Base-by-base conservation (phyloP, 2,329 filamentous ascomycete species). In the Dactylellina haptotyla region DNA sequence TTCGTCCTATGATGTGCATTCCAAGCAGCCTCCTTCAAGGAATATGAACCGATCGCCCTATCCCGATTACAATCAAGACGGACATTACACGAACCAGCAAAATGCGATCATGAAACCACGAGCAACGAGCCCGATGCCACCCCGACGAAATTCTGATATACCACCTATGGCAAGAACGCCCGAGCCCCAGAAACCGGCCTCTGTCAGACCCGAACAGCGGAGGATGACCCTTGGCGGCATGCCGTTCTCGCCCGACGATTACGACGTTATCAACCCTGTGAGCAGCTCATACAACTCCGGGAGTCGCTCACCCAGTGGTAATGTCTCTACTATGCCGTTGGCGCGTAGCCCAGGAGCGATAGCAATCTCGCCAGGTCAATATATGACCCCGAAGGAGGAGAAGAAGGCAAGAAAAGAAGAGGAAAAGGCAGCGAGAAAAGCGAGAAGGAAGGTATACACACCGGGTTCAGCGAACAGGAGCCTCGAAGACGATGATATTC, bases 221-320 rank as follows among this genome's bases (percentile, higher is more conserved):
- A 66, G 62, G 30, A 74, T 66, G 54, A 65, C 64, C 12, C 57
- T 78, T 9, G 74, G 74, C n/a, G 77, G 77, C 3, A 75, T 76
- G 53, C 77, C 77, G 3, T 78, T 78, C 67, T 76, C 72, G 20
- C 77, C 77, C 0, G 77, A 78, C 43, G 75, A 75, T 28, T 78
- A 77, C 48, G 76, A 78, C 14, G 51, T 76, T n/a, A 77, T 78
- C 43, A 78, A 78, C 46, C 77, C 77, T 45, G 70, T 74, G 6
- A 56, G 16, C 32, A 37, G 37, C 28, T 20, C 43, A 26, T 63
- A 56, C 23, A 54, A 30, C 23, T 59, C 70, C 5, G 45, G 45
- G 18, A 67, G 54, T 30, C 34, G 63, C n/a, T 74, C 70, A 18
- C 70, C 70, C 16, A 67, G 61, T 37, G 70, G 70, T 10, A 74